phyloP scores from a whole-genome alignment of 768 basidiomycete species.

The Russula ochroleuca region DNA sequence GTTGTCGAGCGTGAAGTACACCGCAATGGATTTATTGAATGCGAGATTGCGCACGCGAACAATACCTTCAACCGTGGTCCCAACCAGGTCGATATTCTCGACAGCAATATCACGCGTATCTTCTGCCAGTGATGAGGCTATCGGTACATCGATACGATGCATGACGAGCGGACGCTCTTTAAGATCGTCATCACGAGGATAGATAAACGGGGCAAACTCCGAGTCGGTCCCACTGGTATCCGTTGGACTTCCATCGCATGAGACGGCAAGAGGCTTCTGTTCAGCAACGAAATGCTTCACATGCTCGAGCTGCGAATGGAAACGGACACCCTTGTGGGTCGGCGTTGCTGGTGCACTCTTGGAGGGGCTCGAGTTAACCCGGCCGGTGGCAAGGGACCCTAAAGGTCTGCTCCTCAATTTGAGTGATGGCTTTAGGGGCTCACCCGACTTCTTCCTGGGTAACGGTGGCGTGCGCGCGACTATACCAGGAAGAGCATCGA shows the following conservation, averaged over 20 bases:
- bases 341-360: slow-evolving; percentile 84
- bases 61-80: slow-evolving; percentile 58
- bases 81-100: slow-evolving; percentile 51
- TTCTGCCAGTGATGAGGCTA: slow-evolving; percentile 32
- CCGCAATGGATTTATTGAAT: slow-evolving; percentile 80
- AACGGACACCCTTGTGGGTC: slow-evolving; percentile 82
- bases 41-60: slow-evolving; percentile 81
- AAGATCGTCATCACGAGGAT: slow-evolving; percentile 40
- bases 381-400: too few relatives aligned
- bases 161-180: slow-evolving; percentile 46
- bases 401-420: slow-evolving; percentile 72
- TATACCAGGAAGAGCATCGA: slow-evolving; percentile 12
- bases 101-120: slow-evolving; percentile 46
- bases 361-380: slow-evolving; percentile 33
- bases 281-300: slow-evolving; percentile 92
- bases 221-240: slow-evolving; percentile 80
- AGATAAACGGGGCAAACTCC: slow-evolving; percentile 69
- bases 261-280: slow-evolving; percentile 92
- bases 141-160: slow-evolving; percentile 65
- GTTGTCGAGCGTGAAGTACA: slow-evolving; percentile 87
- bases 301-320: slow-evolving; percentile 86
- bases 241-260: slow-evolving; percentile 82
- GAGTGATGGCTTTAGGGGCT: slow-evolving; percentile 86
- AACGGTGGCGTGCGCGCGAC: slow-evolving; percentile 29
- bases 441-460: slow-evolving; percentile 89